phyloP scores from a whole-genome alignment of 2,329 filamentous ascomycete species.

The Aspergillus pseudonomiae region DNA sequence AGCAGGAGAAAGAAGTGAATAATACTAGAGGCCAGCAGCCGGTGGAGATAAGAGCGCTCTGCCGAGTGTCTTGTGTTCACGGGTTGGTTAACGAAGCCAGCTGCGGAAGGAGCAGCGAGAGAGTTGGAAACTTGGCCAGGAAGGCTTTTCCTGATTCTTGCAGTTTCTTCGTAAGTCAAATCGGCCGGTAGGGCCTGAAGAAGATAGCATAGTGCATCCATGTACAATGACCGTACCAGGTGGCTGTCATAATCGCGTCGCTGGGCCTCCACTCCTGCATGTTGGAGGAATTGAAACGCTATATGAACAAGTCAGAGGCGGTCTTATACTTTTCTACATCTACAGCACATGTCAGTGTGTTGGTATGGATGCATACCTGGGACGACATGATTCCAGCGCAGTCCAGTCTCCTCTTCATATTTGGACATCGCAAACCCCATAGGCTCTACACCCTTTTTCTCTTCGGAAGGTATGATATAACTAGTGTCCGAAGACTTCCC shows the following conservation, averaged over 20 bases:
- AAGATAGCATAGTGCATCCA: slow-evolving; percentile 42
- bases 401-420: slow-evolving; percentile 35
- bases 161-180: slow-evolving; percentile 33
- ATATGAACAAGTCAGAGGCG: neutral
- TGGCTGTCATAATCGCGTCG: slow-evolving; percentile 33
- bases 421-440: slow-evolving; percentile 17
- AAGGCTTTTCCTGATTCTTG: slow-evolving; percentile 31
- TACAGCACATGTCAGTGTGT: neutral
- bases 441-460: slow-evolving; percentile 16
- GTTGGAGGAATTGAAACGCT: slow-evolving; percentile 42
- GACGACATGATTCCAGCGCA: slow-evolving; percentile 40
- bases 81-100: slow-evolving; percentile 1
- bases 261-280: slow-evolving; percentile 39
- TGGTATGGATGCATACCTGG: slow-evolving; percentile 30
- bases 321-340: neutral
- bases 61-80: neutral
- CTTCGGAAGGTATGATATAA: slow-evolving; percentile 22
- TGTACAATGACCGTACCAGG: slow-evolving; percentile 38
- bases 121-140: slow-evolving; percentile 23
- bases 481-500: slow-evolving; percentile 28
- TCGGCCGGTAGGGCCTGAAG: slow-evolving; percentile 39
- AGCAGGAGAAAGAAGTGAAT: slow-evolving; percentile 62
- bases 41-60: slow-evolving; percentile 58
- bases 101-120: slow-evolving; percentile 11
- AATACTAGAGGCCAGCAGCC: slow-evolving; percentile 59